Percentiles rank a stretch among this genome's conserved stretches.
phyloP scores from a whole-genome alignment of 2,329 filamentous ascomycete species.

The Fusarium nodosum region DNA sequence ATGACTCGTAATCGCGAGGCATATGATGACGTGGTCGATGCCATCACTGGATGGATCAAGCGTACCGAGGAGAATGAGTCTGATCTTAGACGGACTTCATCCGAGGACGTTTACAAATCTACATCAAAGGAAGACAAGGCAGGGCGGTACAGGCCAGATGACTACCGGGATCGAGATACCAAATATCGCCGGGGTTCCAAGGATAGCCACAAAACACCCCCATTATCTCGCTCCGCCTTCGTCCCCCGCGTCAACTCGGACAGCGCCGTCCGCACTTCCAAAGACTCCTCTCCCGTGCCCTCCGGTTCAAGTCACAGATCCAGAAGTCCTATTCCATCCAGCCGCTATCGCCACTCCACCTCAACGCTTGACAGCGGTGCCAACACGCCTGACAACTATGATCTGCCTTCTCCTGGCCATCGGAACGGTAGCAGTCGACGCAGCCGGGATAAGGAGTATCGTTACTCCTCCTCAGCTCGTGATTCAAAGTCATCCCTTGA shows the following conservation, averaged over 20 bases:
- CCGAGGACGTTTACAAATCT: conserved; percentile 35
- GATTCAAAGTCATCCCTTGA: conserved; percentile 31
- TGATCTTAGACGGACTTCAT: conserved; percentile 22
- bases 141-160: conserved; percentile 37
- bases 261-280: conserved; percentile 28
- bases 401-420: conserved; percentile 25
- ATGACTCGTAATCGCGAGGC: conserved; percentile 67
- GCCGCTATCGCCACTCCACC: conserved; percentile 41
- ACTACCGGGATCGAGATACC: conserved; percentile 32
- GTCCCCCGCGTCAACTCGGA: conserved; percentile 39
- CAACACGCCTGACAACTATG: conserved; percentile 29
- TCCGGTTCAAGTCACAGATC: conserved; percentile 24
- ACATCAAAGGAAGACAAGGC: conserved; percentile 33
- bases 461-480: conserved; percentile 50
- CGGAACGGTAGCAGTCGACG: conserved; percentile 34
- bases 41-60: conserved; percentile 63
- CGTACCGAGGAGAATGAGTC: conserved; percentile 40
- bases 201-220: conserved; percentile 37
- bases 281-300: conserved; percentile 34
- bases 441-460: conserved; percentile 49
- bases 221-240: conserved; percentile 35
- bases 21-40: conserved; percentile 71
- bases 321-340: conserved; percentile 41
- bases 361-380: conserved; percentile 31
- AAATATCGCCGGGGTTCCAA: conserved; percentile 39